Conservation (phyloP, 768 basidiomycete species). For the Dioszegia crocea region DNA sequence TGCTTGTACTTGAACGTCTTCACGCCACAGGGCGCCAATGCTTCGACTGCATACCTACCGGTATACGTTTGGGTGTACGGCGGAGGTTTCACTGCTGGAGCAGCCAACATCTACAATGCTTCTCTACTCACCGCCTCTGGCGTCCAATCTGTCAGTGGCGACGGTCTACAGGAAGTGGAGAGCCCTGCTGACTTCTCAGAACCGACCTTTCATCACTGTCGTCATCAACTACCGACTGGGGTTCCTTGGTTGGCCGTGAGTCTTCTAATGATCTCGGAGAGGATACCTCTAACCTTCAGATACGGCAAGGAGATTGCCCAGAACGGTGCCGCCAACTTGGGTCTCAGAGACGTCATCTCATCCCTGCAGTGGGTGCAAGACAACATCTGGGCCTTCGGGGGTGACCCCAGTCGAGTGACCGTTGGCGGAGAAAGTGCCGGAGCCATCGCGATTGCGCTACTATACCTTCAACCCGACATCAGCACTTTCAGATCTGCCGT, state of each 20-base stretch:
- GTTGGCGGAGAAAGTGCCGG: conserved; percentile 61
- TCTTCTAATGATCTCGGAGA: neutral
- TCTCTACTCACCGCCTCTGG: conserved; percentile 31
- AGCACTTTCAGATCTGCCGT: conserved; percentile 16
- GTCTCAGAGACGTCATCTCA: conserved; percentile 60
- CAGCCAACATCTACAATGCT: conserved; percentile 47
- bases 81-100: conserved; percentile 50
- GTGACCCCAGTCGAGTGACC: conserved; percentile 54
- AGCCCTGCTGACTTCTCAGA: conserved; percentile 26
- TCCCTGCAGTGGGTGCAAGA: conserved; percentile 62
- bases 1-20: conserved; percentile 57
- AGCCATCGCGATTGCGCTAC: conserved; percentile 56
- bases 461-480: conserved; percentile 40
- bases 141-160: conserved; percentile 14
- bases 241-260: conserved; percentile 54
- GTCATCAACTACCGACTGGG: conserved; percentile 57
- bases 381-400: conserved; percentile 66
- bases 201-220: conserved; percentile 56
- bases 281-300: conserved; percentile 11
- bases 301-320: conserved; percentile 33
- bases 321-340: conserved; percentile 53
- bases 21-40: conserved; percentile 49
- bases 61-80: conserved; percentile 55
- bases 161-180: no score
- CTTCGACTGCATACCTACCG: conserved; percentile 46